These are phyloP conservation scores for Borealophlyctis nickersoniae DNA, from an alignment of 192 early-diverging fungal species.

Conservation along the genomic window DNA sequence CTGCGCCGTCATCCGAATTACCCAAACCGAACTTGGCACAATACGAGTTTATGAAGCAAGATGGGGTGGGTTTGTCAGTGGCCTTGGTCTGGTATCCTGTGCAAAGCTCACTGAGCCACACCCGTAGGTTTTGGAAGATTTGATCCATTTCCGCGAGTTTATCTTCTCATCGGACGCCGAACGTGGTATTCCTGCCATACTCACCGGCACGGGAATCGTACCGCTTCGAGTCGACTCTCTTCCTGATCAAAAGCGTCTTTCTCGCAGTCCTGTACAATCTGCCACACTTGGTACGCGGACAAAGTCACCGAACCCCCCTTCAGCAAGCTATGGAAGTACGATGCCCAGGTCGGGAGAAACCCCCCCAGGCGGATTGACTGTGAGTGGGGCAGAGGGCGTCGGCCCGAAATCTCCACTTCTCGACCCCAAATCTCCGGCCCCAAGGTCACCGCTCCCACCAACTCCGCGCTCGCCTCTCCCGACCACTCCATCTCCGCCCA, in stretches of 20 bases:
- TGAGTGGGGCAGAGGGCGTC: too few relatives aligned
- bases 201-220: neutral
- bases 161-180: neutral
- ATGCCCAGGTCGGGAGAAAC: too few relatives aligned
- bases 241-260: constrained; percentile 7
- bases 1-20: neutral
- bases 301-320: too few relatives aligned
- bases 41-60: constrained; percentile 16
- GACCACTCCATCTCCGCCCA: too few relatives aligned
- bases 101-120: neutral
- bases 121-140: constrained; percentile 13
- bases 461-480: too few relatives aligned
- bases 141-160: constrained; percentile 1
- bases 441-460: too few relatives aligned
- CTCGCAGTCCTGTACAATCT: too few relatives aligned
- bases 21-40: neutral
- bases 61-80: constrained; percentile 9
- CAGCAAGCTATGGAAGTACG: too few relatives aligned
- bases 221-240: constrained; percentile 10
- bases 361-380: too few relatives aligned
- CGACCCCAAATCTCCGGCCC: too few relatives aligned
- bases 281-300: too few relatives aligned
- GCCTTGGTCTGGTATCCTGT: neutral
- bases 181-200: neutral
- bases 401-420: too few relatives aligned